These are phyloP conservation scores for Monosporascus sp. DNA, from an alignment of 2,329 filamentous ascomycete species.

Conservation along the genomic window DNA sequence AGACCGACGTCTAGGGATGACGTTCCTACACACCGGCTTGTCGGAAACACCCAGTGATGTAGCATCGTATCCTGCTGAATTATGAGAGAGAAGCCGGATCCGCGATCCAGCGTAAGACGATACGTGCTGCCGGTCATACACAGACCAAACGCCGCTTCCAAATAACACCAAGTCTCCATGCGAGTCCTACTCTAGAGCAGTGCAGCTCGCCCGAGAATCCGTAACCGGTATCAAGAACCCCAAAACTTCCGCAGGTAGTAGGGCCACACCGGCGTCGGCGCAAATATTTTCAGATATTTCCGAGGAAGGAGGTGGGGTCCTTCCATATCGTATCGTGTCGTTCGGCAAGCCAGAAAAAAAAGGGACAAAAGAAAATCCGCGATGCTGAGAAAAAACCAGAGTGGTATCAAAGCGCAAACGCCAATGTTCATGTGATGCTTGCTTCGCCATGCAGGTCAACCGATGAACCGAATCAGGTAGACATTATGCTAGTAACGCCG, in stretches of 20 bases:
- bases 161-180: not conserved
- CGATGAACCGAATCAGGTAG: slow-evolving; percentile 28
- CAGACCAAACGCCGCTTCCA: not conserved
- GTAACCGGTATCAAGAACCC: not conserved
- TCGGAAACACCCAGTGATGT: not conserved
- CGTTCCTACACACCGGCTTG: not conserved
- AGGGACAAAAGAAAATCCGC: slow-evolving; percentile 27
- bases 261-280: not conserved
- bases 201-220: not conserved
- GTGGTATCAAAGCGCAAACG: slow-evolving; percentile 34
- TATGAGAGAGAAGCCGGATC: not conserved
- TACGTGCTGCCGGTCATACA: not conserved
- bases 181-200: not conserved
- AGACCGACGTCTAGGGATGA: not conserved
- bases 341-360: not conserved
- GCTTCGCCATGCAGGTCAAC: slow-evolving; percentile 32
- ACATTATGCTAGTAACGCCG: slow-evolving; percentile 31
- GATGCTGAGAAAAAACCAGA: slow-evolving; percentile 28
- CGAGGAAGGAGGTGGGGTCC: not conserved
- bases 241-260: not conserved
- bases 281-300: not conserved
- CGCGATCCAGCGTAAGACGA: not conserved
- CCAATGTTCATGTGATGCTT: slow-evolving; percentile 32
- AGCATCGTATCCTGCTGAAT: not conserved
- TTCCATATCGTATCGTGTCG: not conserved